phyloP scores from a whole-genome alignment of 257 asterid species.

The Solanum sejunctum region DNA sequence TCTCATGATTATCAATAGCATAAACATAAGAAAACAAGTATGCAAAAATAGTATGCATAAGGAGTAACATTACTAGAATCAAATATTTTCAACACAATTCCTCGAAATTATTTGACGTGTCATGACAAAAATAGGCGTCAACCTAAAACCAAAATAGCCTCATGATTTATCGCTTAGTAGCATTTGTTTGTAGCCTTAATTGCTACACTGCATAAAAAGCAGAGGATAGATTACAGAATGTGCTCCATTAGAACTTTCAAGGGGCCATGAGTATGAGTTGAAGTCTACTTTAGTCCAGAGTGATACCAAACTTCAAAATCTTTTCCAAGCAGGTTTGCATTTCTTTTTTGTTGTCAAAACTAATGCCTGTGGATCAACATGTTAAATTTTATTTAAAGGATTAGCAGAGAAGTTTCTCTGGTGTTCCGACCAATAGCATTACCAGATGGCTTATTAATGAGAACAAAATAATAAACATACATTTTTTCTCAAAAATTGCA shows the following conservation, averaged over 20 bases:
- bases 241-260: not conserved
- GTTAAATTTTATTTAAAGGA: not conserved
- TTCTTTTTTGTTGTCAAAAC: not conserved
- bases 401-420: not conserved
- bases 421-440: not conserved
- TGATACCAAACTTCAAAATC: not conserved
- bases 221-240: not conserved
- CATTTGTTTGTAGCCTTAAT: not conserved
- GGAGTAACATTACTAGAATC: not conserved
- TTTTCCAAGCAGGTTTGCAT: not conserved
- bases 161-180: not conserved
- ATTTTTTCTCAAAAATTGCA: not conserved
- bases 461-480: not conserved
- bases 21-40: not conserved
- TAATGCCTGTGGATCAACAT: not conserved
- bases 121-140: not conserved
- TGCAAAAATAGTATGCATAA: not conserved
- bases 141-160: not conserved
- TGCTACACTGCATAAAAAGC: not conserved
- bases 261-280: not conserved
- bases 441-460: not conserved
- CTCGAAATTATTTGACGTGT: not conserved
- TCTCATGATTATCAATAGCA: not conserved
- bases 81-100: not conserved
- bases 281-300: not conserved